Base-by-base conservation (phyloP, 768 basidiomycete species). In the Tylopilus balloui region DNA sequence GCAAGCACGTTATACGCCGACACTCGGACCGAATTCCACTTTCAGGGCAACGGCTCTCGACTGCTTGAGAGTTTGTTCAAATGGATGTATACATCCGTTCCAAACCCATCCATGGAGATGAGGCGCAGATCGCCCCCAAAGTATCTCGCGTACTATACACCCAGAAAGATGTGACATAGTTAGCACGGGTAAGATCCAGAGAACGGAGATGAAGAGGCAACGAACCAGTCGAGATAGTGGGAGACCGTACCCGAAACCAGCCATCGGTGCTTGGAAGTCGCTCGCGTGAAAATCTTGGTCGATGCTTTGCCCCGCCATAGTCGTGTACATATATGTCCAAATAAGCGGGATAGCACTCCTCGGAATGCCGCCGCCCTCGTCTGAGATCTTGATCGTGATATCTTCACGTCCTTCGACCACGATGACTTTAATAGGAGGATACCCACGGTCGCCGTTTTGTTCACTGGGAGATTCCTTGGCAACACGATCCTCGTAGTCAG, bases 281-380 rank as follows among this genome's bases (percentile, higher is more conserved):
- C 83, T 87, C 45, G 81, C 63, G 19, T 62, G 80, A 59, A 92
- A 88, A 54, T 90, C 81, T 67, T 84, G 81, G 57, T 84, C 86
- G 47, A 90, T 78, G 21, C 76, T 78, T 67, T 85, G 79, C 14
- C 78, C 76, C 53, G 73, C 73, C 89, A 89, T 88, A 7, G 86
- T 92, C 38, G 90, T 92, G 58, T 92, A 92, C 91, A 97, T 96
- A 67, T 94, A 98, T 54, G 95, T 99, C 96, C 96, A 99, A 46
- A 99, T 95, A 45, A 95, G 77, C 12, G 93, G 92, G 19, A 97
- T 86, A 0, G 89, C 91, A 54, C 77, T 86, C 71, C 73, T 70
- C 23, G 92, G 81, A 48, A 99, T 97, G 0, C 95, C 62, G 6
- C 95, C 95, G 6, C 95, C 95, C 66, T 99, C 95, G 65, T 99